A percentile compares a stretch with the other conserved stretches of the same genome.
Conservation (phyloP, 306 rosid species). For the Inga oerstediana region DNA sequence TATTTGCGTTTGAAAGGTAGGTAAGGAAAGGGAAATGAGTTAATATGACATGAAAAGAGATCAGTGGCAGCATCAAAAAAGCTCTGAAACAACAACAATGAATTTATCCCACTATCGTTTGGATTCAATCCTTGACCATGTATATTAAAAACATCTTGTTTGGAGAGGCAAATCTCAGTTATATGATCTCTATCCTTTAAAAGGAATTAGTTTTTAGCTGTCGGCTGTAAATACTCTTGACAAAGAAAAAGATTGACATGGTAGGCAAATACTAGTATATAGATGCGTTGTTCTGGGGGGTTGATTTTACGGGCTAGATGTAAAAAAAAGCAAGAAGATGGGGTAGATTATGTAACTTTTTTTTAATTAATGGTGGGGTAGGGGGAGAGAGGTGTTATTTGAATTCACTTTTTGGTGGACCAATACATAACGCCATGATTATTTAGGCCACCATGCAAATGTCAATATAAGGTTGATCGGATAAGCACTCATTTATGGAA, state of each 20-base stretch:
- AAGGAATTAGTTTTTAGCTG: not conserved
- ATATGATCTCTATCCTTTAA: not conserved
- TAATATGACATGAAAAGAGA: no score
- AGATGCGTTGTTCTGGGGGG: slow-evolving; percentile 20
- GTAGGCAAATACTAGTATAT: not conserved
- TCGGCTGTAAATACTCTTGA: not conserved
- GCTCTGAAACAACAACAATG: not conserved
- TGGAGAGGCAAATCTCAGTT: not conserved
- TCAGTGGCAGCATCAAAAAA: not conserved
- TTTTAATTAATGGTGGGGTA: not conserved
- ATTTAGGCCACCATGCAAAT: slow-evolving; percentile 44
- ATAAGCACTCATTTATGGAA: slow-evolving; percentile 35
- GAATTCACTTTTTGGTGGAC: slow-evolving; percentile 35
- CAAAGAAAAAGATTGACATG: not conserved
- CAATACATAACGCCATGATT: slow-evolving; percentile 35
- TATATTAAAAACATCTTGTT: no score
- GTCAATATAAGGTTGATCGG: slow-evolving; percentile 32
- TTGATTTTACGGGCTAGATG: slow-evolving; percentile 10
- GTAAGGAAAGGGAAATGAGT: not conserved
- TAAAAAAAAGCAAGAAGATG: slow-evolving; percentile 27
- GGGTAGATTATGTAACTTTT: slow-evolving; percentile 21
- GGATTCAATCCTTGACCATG: not conserved
- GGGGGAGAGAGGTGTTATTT: slow-evolving; percentile 15
- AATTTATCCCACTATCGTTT: no score
- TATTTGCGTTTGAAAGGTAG: not conserved